These are phyloP conservation scores for Cytospora piceae DNA, from an alignment of 2,329 filamentous ascomycete species.

Conservation along the genomic window DNA sequence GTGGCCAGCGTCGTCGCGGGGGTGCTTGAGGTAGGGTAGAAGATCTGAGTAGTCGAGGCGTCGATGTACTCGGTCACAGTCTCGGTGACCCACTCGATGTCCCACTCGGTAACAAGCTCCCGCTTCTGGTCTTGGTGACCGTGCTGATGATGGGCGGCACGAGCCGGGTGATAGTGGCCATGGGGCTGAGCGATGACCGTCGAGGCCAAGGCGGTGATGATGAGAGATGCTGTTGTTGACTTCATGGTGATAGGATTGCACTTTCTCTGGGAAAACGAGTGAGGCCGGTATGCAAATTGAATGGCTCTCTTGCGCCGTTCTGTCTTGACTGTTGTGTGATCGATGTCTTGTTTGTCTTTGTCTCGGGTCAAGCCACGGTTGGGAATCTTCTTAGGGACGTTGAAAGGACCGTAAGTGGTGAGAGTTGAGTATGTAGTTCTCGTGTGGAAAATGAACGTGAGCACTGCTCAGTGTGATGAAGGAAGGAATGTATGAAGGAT, in stretches of 20 bases:
- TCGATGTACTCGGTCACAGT: constrained; percentile 55
- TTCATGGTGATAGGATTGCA: constrained; percentile 45
- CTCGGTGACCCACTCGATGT: constrained; percentile 55
- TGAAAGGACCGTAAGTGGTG: constrained; percentile 19
- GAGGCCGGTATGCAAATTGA: constrained; percentile 24
- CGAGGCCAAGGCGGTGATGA: constrained; percentile 49
- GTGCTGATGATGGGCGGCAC: constrained; percentile 42
- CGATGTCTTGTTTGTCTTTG: constrained; percentile 11
- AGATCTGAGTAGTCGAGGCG: constrained; percentile 50
- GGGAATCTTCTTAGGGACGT: constrained; percentile 10
- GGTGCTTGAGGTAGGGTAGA: constrained; percentile 41
- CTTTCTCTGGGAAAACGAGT: constrained; percentile 19
- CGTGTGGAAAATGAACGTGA: constrained; percentile 25
- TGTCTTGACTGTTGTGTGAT: constrained; percentile 14
- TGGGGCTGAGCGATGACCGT: constrained; percentile 56
- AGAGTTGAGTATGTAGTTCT: constrained; percentile 2
- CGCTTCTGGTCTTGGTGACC: constrained; percentile 46
- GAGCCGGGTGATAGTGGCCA: constrained; percentile 41
- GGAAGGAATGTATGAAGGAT: constrained; percentile 27
- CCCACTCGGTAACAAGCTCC: constrained; percentile 49
- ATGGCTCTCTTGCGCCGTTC: constrained; percentile 16
- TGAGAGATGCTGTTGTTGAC: constrained; percentile 41
- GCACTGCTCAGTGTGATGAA: constrained; percentile 30
- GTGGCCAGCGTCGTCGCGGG: constrained; percentile 33
- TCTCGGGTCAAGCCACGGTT: constrained; percentile 15